A percentile compares a stretch with the other conserved stretches of the same genome.
Evolutionary conservation across 176 grass and related monocot species (phyloP).

Genomic region (Echinochloa phyllopogon): DNA sequence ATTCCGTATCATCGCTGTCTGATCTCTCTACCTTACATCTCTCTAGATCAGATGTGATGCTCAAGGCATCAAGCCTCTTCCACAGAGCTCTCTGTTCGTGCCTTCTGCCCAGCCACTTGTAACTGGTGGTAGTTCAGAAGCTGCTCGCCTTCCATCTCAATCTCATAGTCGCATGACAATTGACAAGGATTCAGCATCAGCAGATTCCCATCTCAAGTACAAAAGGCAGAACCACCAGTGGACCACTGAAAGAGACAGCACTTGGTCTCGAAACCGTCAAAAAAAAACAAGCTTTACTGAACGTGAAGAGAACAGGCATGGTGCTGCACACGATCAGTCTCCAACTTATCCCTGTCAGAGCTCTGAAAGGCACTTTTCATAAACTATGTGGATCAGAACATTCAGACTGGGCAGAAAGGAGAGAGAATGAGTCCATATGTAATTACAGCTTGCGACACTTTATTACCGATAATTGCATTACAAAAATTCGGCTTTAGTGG

Average conservation of each 20-base stretch:
- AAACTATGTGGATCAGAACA: neutral
- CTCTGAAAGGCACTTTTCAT: neutral
- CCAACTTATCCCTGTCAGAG: neutral
- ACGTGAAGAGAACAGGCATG: neutral
- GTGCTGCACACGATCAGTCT: neutral
- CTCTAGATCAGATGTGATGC: neutral
- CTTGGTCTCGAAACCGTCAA: neutral
- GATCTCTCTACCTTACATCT: no score
- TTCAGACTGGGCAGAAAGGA: neutral
- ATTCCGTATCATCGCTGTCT: no score
- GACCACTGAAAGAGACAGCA: neutral
- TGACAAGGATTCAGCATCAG: neutral
- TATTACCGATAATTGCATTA: constrained; percentile 52
- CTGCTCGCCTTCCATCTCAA: neutral
- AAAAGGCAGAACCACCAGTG: neutral
- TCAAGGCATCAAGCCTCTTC: neutral
- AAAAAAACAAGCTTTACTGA: neutral
- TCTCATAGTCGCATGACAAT: neutral
- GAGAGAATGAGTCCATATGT: neutral
- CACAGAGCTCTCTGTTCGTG: neutral
- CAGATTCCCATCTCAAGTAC: neutral
- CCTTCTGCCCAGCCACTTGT: neutral
- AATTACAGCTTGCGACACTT: constrained; percentile 28
- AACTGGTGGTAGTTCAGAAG: neutral
- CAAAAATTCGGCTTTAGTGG: constrained; percentile 50